phyloP scores from a whole-genome alignment of 2,329 filamentous ascomycete genomes.

The Amesomyces nigricolor region DNA sequence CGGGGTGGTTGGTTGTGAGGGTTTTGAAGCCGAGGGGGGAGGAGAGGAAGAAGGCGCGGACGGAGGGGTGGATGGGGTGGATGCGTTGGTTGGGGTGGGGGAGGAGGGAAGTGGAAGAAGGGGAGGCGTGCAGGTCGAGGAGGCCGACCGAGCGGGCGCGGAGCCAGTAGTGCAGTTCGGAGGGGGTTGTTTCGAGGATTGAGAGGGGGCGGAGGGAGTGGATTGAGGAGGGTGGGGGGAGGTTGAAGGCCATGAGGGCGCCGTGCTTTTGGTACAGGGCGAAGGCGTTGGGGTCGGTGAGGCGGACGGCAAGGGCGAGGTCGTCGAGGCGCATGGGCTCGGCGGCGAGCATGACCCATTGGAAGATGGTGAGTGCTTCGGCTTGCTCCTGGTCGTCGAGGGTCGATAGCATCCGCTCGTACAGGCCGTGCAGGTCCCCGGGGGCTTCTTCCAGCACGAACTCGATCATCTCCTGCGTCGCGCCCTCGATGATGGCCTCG shows the following conservation, averaged over 20 bases:
- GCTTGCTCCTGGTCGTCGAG: constrained; percentile 28
- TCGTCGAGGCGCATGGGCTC: constrained; percentile 32
- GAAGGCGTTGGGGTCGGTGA: constrained; percentile 25
- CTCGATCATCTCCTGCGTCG: constrained; percentile 31
- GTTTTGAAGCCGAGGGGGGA: constrained; percentile 30
- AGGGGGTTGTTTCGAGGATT: constrained; percentile 26
- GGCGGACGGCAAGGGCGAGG: constrained; percentile 29
- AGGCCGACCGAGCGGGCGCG: constrained; percentile 31
- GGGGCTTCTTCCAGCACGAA: constrained; percentile 31
- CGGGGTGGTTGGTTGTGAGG: constrained; percentile 18
- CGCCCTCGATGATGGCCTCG: constrained; percentile 32
- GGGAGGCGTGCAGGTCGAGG: constrained; percentile 26
- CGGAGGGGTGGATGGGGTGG: constrained; percentile 30
- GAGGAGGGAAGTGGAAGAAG: constrained; percentile 11
- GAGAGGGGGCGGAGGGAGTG: constrained; percentile 25
- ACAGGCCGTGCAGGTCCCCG: constrained; percentile 31
- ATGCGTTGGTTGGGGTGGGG: constrained; percentile 29
- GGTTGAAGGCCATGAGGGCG: constrained; percentile 25
- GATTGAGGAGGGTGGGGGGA: constrained; percentile 26
- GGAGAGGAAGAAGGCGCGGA: constrained; percentile 31
- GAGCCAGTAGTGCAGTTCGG: constrained; percentile 30
- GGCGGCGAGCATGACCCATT: constrained; percentile 32
- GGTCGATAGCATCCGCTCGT: constrained; percentile 33
- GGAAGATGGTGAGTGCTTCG: constrained; percentile 31
- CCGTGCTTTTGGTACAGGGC: constrained; percentile 14